A percentile compares a stretch with the other conserved stretches of the same genome.
Evolutionary conservation across 352 stramenopile species (phyloP).

Genomic region (Globisporangium recalcitrans): DNA sequence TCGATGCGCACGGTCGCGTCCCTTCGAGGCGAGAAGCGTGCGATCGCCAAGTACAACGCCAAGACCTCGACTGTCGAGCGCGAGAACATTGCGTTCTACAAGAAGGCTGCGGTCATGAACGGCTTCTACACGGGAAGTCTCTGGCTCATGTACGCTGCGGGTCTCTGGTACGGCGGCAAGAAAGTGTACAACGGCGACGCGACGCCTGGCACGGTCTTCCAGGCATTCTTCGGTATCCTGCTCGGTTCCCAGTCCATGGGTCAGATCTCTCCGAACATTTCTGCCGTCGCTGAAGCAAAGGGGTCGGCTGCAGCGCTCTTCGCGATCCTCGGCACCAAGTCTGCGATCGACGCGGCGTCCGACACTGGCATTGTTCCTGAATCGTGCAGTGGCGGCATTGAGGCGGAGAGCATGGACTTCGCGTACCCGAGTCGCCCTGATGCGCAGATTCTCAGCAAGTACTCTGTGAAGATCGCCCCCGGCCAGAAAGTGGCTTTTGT

Average conservation of each 20-base stretch:
- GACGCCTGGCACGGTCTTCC: slow-evolving; percentile 35
- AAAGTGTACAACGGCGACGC: slow-evolving; percentile 29
- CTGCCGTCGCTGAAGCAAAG: slow-evolving; percentile 38
- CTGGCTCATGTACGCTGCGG: slow-evolving; percentile 45
- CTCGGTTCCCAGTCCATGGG: slow-evolving; percentile 36
- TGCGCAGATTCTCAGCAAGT: slow-evolving; percentile 23
- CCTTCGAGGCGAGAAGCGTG: slow-evolving; percentile 20
- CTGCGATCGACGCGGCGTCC: slow-evolving; percentile 39
- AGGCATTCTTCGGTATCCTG: slow-evolving; percentile 50
- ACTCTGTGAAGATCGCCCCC: slow-evolving; percentile 24
- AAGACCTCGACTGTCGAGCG: slow-evolving; percentile 16
- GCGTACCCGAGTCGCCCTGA: slow-evolving; percentile 56
- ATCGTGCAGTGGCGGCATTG: slow-evolving; percentile 26
- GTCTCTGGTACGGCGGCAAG: slow-evolving; percentile 47
- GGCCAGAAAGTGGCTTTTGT: slow-evolving; percentile 21
- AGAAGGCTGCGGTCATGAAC: slow-evolving; percentile 17
- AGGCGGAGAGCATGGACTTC: slow-evolving; percentile 51
- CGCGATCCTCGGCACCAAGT: slow-evolving; percentile 45
- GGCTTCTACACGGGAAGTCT: slow-evolving; percentile 27
- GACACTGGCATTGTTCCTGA: slow-evolving; percentile 20
- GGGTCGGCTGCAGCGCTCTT: slow-evolving; percentile 42
- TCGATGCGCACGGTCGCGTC: slow-evolving; percentile 28
- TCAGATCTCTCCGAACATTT: slow-evolving; percentile 51
- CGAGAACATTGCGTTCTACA: slow-evolving; percentile 20
- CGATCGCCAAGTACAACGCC: slow-evolving; percentile 21